Conservation (phyloP, 106 monocot genomes). For the Xerophyta viscosa region DNA sequence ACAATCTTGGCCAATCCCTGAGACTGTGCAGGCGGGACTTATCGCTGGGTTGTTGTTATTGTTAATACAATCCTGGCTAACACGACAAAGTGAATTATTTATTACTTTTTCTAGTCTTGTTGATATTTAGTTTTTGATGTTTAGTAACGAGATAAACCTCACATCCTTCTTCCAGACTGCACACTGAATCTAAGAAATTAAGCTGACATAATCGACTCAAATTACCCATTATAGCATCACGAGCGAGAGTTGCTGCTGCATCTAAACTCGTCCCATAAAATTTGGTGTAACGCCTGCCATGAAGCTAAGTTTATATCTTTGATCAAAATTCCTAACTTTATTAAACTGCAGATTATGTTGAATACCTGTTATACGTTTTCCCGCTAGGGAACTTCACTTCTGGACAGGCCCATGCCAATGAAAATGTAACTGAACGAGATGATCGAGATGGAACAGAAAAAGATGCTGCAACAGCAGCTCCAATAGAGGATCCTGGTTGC, state of each 20-base stretch:
- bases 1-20: too few species aligned
- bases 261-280: slow-evolving; percentile 74
- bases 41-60: too few species aligned
- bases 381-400: slow-evolving; percentile 73
- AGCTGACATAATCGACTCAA: too few species aligned
- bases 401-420: slow-evolving; percentile 85
- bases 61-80: too few species aligned
- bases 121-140: too few species aligned
- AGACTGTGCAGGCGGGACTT: too few species aligned
- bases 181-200: too few species aligned
- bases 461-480: slow-evolving; percentile 86
- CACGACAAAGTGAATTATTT: too few species aligned
- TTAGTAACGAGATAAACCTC: too few species aligned
- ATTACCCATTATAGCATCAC: slow-evolving; percentile 84
- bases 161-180: too few species aligned
- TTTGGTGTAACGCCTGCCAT: slow-evolving; percentile 75
- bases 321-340: not conserved
- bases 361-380: slow-evolving; percentile 71
- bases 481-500: slow-evolving; percentile 77
- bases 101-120: too few species aligned
- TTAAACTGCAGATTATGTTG: not conserved
- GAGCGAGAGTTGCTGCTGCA: slow-evolving; percentile 70
- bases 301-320: not conserved
- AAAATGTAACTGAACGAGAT: slow-evolving; percentile 65
- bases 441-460: slow-evolving; percentile 49